phyloP scores from a whole-genome alignment of 345 rosid genomes.

The Camelina neglecta region DNA sequence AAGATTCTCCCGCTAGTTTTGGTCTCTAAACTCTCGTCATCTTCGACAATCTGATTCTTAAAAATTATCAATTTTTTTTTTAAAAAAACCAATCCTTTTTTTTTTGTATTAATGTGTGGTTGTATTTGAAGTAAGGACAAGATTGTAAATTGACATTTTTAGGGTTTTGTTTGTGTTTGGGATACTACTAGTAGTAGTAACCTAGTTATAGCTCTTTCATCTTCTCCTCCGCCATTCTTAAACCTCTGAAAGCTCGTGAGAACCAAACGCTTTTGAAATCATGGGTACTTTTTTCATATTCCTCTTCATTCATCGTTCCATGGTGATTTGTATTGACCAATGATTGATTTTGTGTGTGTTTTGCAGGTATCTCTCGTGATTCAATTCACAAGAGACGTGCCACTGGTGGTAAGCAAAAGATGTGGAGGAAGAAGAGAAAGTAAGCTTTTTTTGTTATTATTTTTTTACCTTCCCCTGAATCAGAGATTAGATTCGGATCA shows the following conservation, averaged over 20 bases:
- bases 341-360: not conserved
- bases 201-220: not conserved
- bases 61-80: not conserved
- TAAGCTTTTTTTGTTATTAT: slow-evolving; percentile 1
- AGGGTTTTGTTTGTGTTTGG: not conserved
- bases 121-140: slow-evolving; percentile 21
- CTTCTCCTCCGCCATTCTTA: slow-evolving; percentile 20
- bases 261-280: not conserved
- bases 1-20: slow-evolving; percentile 39
- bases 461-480: not conserved
- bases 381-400: slow-evolving; percentile 68
- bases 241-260: slow-evolving; percentile 20
- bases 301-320: not conserved
- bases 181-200: not conserved
- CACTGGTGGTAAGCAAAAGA: slow-evolving; percentile 65
- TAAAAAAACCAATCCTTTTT: not conserved
- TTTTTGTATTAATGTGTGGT: slow-evolving; percentile 30
- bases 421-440: slow-evolving; percentile 69
- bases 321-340: not conserved
- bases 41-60: slow-evolving; percentile 14
- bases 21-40: slow-evolving; percentile 32
- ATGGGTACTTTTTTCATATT: not conserved
- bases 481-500: not conserved
- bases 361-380: slow-evolving; percentile 59
- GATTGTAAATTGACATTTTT: not conserved